Conservation (phyloP, 1,284 basidiomycete species). For the Stereum hirsutum region DNA sequence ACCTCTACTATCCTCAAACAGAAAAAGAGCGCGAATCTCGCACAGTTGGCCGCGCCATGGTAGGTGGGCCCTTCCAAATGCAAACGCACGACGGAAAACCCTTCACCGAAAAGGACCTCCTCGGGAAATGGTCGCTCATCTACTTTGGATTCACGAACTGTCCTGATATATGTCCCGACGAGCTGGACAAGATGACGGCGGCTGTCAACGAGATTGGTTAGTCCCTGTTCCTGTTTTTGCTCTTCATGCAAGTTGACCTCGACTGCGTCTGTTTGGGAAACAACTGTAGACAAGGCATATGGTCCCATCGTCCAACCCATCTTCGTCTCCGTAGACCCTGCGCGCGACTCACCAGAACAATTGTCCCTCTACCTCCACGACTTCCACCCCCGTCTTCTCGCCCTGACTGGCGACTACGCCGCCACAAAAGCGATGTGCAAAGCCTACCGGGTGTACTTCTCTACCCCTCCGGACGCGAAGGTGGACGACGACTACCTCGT, state of each 20-base stretch:
- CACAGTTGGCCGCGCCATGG: slow-evolving; percentile 60
- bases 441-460: slow-evolving; percentile 97
- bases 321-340: slow-evolving; percentile 96
- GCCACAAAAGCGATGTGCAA: slow-evolving; percentile 87
- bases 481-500: slow-evolving; percentile 91
- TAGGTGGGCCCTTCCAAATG: slow-evolving; percentile 87
- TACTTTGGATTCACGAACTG: slow-evolving; percentile 98
- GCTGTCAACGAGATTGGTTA: slow-evolving; percentile 73
- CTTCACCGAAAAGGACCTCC: slow-evolving; percentile 80
- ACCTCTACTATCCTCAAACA: slow-evolving; percentile 17
- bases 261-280: background rate
- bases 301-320: slow-evolving; percentile 70
- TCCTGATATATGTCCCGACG: slow-evolving; percentile 97
- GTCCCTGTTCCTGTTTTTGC: slow-evolving; percentile 18
- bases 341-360: slow-evolving; percentile 69
- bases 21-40: slow-evolving; percentile 58
- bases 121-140: slow-evolving; percentile 83
- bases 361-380: slow-evolving; percentile 61
- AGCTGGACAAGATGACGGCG: slow-evolving; percentile 90
- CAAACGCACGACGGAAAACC: slow-evolving; percentile 56
- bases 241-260: background rate
- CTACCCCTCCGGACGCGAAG: slow-evolving; percentile 87
- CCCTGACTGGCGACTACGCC: slow-evolving; percentile 84
- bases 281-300: slow-evolving; percentile 50
- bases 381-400: slow-evolving; percentile 88